Base-by-base conservation (phyloP, 2,329 filamentous ascomycete species). In the Rhynchosporium secalis region DNA sequence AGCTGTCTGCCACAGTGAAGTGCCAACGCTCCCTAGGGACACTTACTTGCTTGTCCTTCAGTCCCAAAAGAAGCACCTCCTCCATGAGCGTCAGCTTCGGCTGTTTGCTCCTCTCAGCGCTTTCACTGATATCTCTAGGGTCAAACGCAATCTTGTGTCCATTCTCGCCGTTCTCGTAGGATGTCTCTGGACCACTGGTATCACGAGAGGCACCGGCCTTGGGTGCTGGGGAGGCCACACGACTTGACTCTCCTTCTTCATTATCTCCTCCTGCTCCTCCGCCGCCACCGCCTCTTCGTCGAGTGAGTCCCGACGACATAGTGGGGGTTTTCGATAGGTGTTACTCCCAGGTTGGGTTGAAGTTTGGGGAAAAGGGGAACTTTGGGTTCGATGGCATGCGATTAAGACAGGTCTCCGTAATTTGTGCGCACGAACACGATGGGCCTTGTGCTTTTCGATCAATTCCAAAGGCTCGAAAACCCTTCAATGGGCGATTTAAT, bases 61-160 rank as follows among this genome's bases (percentile, higher is more conserved):
- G 80, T 10, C 95, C 95, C 78, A 99, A 85, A 72, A 99, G 82
- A 74, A 99, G 82, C 60, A 99, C 89, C 79, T 99, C 95, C 80
- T 99, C 95, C 95, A 99, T 99, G 75, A 99, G 81, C 45, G 95
- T 99, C 75, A 99, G 81, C 82, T 98, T 99, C 54, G 95, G 95
- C 81, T 98, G 94, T 81, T 97, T 98, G 83, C 86, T 95, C 76
- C 95, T 83, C 82, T 99, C 95, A 70, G 90, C 92, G 78, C 87
- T 97, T 83, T 99, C 95, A 79, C 89, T 96, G 73, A 99, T 96
- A 78, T 99, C 95, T 77, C 94, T 85, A 63, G 95, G 95, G 77
- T 99, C 95, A 76, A 92, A 99, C 62, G 93, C 95, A 77, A 99
- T 98, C 83, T 96, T 96, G 84, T 98, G 95, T 69, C 95, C 95